Evolutionary conservation across 768 basidiomycete species (phyloP), one percentile per base, ranked within the genome.

Genomic region (Galerina sulciceps): DNA sequence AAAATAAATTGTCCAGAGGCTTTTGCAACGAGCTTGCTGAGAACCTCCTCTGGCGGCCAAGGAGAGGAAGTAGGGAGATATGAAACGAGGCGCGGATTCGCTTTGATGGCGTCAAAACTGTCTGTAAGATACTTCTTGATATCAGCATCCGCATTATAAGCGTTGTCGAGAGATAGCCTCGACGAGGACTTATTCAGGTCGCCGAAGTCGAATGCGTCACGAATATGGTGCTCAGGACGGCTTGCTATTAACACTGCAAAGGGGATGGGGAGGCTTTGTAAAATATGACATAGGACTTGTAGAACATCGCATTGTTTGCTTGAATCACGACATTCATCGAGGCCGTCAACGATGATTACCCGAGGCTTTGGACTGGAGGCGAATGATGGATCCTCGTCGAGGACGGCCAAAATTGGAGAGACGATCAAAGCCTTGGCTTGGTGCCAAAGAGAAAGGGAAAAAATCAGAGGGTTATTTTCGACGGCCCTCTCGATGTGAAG

Each of bases 271-370:
- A 23, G 43, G 22, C 10, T 36, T 26, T 20, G 18, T 20, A 45
- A 37, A 3, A 36, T 42, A 6, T 10, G 13, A 18, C 45, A 35
- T 13, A 63, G 26, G 20, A 42, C 35, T 8, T 31, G n/a, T 3
- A 63, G 13, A 22, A 63, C 41, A 10, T 37, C 26, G 14, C 34
- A 22, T 37, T 63, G 62, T 10, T 23, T 17, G 3, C 40, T 44
- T 6, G 31, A 10, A 18, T 47, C 51, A 10, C 31, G 22, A 31
- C 58, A 63, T 42, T 63, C 62, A 31, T 59, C 58, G 8, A 63
- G 48, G 17, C 62, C 62, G 22, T 63, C 62, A 18, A 59, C 41
- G 48, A 56, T 36, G 13, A 63, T 55, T 11, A 59, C 6, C n/a
- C 42, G 15, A 6, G 51, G 57, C 18, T 10, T 47, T 34, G 35